Conservation (phyloP, 2,329 filamentous ascomycete species). For the Diaporthe sp. region DNA sequence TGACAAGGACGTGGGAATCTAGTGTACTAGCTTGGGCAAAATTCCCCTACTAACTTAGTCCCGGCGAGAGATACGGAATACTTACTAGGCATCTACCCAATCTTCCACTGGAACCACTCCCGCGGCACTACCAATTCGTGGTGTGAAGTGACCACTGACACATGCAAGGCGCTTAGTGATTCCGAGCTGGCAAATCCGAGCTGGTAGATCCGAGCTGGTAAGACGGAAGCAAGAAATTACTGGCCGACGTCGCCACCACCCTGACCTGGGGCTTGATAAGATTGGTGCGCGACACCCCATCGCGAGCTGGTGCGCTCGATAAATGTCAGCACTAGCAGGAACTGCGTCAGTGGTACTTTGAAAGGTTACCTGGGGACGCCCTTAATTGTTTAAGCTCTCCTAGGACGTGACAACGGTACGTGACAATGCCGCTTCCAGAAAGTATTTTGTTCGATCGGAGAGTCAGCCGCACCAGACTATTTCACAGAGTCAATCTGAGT, state of each 20-base stretch:
- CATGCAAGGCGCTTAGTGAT: neutral
- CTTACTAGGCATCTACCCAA: neutral
- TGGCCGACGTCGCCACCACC: neutral
- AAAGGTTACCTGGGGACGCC: neutral
- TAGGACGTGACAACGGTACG: neutral
- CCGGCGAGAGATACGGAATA: neutral
- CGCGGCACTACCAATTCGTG: neutral
- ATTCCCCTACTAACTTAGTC: neutral
- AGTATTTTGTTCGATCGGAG: neutral
- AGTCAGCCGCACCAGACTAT: neutral
- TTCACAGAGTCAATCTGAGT: neutral
- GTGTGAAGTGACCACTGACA: neutral
- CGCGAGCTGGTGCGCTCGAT: neutral
- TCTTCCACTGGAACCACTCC: neutral
- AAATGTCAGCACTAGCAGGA: constrained; percentile 1
- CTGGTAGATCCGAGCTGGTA: no score
- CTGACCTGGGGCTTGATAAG: neutral
- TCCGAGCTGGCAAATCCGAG: neutral
- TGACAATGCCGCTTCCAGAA: neutral
- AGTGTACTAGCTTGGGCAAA: neutral
- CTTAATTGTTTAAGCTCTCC: neutral
- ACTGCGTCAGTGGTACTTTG: neutral
- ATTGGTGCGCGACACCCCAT: neutral
- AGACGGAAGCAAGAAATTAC: neutral
- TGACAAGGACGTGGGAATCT: no score